These are phyloP conservation scores for Plantago coronopus DNA, from an alignment of 305 asterid species.

Conservation along the genomic window DNA sequence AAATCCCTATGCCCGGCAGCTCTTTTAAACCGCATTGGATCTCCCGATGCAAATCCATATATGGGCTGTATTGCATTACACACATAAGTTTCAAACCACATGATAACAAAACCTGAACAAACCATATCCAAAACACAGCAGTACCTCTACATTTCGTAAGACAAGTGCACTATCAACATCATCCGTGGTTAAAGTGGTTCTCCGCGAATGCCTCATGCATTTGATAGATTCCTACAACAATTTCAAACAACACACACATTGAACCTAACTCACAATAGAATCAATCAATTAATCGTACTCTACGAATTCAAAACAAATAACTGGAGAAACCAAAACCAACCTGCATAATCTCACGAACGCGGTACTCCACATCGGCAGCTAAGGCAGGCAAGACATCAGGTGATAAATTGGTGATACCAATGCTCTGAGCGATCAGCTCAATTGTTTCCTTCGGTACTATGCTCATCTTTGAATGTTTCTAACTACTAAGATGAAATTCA, in stretches of 20 bases:
- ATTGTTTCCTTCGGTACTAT: constrained; percentile 77
- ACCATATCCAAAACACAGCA: constrained; percentile 5
- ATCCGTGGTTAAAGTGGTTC: constrained; percentile 80
- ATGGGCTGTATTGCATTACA: constrained; percentile 50
- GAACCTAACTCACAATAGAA: constrained; percentile 6
- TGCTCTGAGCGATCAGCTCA: constrained; percentile 88
- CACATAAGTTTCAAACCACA: neutral
- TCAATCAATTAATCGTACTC: neutral
- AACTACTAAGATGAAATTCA: too few species aligned
- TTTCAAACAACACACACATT: constrained; percentile 12
- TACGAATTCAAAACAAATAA: neutral
- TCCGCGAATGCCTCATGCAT: constrained; percentile 93
- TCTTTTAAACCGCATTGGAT: constrained; percentile 77
- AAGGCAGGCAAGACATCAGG: constrained; percentile 79
- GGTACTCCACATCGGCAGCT: constrained; percentile 92
- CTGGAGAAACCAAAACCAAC: constrained; percentile 28
- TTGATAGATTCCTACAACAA: constrained; percentile 79
- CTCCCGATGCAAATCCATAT: constrained; percentile 91
- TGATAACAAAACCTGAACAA: neutral
- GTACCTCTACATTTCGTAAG: constrained; percentile 87
- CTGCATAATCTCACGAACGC: constrained; percentile 97
- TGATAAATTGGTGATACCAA: constrained; percentile 74
- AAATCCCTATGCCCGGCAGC: constrained; percentile 91
- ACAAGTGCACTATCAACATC: constrained; percentile 92
- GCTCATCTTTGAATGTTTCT: constrained; percentile 44